Conservation (phyloP, 2,329 filamentous ascomycete genomes). For the Sclerotinia trifoliorum region DNA sequence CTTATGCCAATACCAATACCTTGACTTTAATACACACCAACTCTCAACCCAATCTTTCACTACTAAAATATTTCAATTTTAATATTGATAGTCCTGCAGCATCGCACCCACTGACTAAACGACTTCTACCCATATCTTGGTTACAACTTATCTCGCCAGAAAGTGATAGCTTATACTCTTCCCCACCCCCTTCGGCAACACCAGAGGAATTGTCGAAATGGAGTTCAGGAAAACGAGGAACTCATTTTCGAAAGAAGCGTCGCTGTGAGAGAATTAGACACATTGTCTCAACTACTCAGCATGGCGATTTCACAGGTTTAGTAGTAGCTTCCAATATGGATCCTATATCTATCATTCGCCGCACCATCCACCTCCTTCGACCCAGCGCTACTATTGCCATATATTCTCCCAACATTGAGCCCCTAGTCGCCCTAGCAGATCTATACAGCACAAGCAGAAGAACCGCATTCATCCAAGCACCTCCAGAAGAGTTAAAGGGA, state of each 20-base stretch:
- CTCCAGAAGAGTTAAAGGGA: slow-evolving; percentile 46
- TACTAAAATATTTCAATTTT: slow-evolving; percentile 87
- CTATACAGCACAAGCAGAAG: slow-evolving; percentile 79
- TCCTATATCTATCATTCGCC: slow-evolving; percentile 69
- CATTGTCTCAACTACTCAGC: slow-evolving; percentile 71
- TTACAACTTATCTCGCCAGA: slow-evolving; percentile 80
- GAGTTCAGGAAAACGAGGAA: slow-evolving; percentile 80
- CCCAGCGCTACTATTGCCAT: slow-evolving; percentile 84
- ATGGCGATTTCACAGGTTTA: slow-evolving; percentile 78
- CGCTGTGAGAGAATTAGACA: slow-evolving; percentile 72
- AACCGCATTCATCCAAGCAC: slow-evolving; percentile 66
- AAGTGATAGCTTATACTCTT: slow-evolving; percentile 70
- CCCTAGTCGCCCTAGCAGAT: slow-evolving; percentile 74
- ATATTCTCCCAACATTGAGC: slow-evolving; percentile 79
- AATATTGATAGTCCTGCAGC: slow-evolving; percentile 58
- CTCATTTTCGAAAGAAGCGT: slow-evolving; percentile 84
- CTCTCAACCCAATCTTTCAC: slow-evolving; percentile 80
- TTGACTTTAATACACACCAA: slow-evolving; percentile 79
- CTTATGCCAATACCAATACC: slow-evolving; percentile 55
- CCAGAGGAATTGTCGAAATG: slow-evolving; percentile 63
- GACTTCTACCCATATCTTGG: slow-evolving; percentile 86
- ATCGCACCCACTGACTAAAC: slow-evolving; percentile 73
- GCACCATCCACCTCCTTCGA: slow-evolving; percentile 74
- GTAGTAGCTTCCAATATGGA: slow-evolving; percentile 83
- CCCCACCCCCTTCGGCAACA: slow-evolving; percentile 59